Evolutionary conservation across 2,329 filamentous ascomycete genomes (phyloP), one percentile per base, ranked within the genome.

Genomic region (Acrocalymma vagum): DNA sequence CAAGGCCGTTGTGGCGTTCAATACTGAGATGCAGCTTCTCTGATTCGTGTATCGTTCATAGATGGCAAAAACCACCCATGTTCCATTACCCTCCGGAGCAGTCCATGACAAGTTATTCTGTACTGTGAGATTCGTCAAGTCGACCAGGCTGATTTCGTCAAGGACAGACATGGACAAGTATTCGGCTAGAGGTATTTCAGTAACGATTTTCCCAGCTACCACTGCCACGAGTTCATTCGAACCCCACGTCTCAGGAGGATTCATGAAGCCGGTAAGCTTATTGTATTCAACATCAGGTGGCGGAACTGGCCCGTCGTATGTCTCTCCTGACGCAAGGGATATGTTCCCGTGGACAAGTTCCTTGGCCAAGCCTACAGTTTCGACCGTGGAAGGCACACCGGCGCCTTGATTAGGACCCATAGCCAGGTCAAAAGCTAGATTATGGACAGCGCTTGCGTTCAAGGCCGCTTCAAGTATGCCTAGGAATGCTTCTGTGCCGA

Each of bases 321-420:
- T 42, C 15, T 16, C 38, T 1, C 42, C 33, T 3, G 43, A 25
- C 9, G 15, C 15, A 9, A 60, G 24, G 0, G 48, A 50, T 3
- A 31, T 41, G n/a, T 53, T 54, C 20, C 41, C 38, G 36, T 39
- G 42, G 15, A 42, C 26, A n/a, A 56, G 31, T 30, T 60, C 28
- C 1, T 49, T 37, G 6, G 54, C 47, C 5, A 60, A 36, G 2
- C 56, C 56, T 5, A 20, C 29, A 1, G 46, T 45, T 4, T 6
- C 29, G 4, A 49, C 42, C n/a, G 49, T 39, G 11, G 64, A 57
- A 1, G 76, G 76, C 3, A 77, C 73, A 10, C 77, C 77, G 29
- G 72, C 65, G 4, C 76, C 78, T 50, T 77, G 72, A 43, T 76
- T 76, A 0, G 76, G 71, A 0, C 76, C 77, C 1, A 79, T 31